Evolutionary conservation across 768 basidiomycete species (phyloP).

Genomic region (Termitomyces sp.): DNA sequence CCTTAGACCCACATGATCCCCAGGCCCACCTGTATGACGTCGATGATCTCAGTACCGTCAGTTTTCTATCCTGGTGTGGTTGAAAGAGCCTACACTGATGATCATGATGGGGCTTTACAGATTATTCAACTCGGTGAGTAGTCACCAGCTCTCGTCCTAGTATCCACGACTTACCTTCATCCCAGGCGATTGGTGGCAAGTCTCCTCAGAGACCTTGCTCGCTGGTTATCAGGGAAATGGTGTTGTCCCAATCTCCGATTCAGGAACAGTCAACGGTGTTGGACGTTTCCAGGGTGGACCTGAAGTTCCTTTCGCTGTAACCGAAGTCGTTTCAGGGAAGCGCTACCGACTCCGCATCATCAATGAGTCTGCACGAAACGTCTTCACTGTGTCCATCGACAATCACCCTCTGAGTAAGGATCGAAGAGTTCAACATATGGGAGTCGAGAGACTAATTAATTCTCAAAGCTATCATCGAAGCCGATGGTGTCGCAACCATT

Average conservation of each 20-base stretch:
- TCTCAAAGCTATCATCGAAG: slow-evolving; percentile 26
- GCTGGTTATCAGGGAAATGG: slow-evolving; percentile 17
- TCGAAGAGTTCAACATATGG: not conserved
- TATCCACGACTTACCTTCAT: slow-evolving; percentile 14
- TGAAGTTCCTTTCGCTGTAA: slow-evolving; percentile 25
- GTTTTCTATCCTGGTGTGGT: not conserved
- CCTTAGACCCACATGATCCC: slow-evolving; percentile 1
- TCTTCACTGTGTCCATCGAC: slow-evolving; percentile 27
- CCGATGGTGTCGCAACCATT: slow-evolving; percentile 30
- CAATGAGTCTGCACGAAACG: slow-evolving; percentile 34
- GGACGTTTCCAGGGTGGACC: slow-evolving; percentile 37
- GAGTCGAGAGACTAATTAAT: not conserved
- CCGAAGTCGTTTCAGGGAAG: slow-evolving; percentile 28
- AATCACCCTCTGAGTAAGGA: slow-evolving; percentile 22
- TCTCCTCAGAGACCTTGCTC: slow-evolving; percentile 19
- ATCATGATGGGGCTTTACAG: slow-evolving; percentile 1
- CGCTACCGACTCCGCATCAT: slow-evolving; percentile 48
- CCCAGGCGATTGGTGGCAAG: slow-evolving; percentile 40
- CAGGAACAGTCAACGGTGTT: slow-evolving; percentile 38
- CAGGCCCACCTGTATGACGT: slow-evolving; percentile 11
- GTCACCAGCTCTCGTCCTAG: slow-evolving; percentile 7
- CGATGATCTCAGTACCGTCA: slow-evolving; percentile 11
- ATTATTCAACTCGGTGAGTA: slow-evolving; percentile 14
- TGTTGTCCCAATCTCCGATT: slow-evolving; percentile 25
- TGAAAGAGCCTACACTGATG: not conserved